A percentile compares a stretch with the other conserved stretches of the same genome.
Conservation (phyloP, 176 grass and related monocot genomes). For the Tillandsia fasciculata region DNA sequence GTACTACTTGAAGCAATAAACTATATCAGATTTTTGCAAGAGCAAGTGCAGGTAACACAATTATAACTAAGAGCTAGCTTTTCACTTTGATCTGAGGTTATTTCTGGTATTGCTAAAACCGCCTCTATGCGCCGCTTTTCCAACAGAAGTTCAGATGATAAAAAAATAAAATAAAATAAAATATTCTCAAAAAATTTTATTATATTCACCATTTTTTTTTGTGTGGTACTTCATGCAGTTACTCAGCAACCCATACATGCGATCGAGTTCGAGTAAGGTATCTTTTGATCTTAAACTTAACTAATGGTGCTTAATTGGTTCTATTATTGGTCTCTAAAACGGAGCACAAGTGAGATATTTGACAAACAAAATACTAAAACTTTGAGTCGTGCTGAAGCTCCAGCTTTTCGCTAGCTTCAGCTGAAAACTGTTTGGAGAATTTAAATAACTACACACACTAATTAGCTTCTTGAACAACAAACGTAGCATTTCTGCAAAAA, state of each 20-base stretch:
- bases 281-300: background rate
- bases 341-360: constrained; percentile 43
- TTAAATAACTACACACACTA: constrained; percentile 9
- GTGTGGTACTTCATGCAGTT: constrained; percentile 43
- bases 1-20: constrained; percentile 81
- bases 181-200: constrained; percentile 12
- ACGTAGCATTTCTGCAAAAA: too few species aligned
- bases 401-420: too few species aligned
- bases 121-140: constrained; percentile 3
- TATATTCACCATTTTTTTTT: constrained; percentile 14
- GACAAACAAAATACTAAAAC: background rate
- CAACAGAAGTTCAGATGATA: constrained; percentile 2
- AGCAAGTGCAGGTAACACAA: constrained; percentile 74
- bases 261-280: constrained; percentile 50
- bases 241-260: constrained; percentile 85
- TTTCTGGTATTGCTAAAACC: constrained; percentile 1
- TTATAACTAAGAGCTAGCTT: constrained; percentile 7
- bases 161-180: background rate
- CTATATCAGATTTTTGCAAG: constrained; percentile 82
- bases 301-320: too few species aligned
- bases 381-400: too few species aligned
- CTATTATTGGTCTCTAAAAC: too few species aligned
- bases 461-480: too few species aligned
- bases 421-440: background rate
- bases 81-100: constrained; percentile 6